These are phyloP conservation scores for Quercus gilva DNA, from an alignment of 306 rosid species.

Conservation along the genomic window DNA sequence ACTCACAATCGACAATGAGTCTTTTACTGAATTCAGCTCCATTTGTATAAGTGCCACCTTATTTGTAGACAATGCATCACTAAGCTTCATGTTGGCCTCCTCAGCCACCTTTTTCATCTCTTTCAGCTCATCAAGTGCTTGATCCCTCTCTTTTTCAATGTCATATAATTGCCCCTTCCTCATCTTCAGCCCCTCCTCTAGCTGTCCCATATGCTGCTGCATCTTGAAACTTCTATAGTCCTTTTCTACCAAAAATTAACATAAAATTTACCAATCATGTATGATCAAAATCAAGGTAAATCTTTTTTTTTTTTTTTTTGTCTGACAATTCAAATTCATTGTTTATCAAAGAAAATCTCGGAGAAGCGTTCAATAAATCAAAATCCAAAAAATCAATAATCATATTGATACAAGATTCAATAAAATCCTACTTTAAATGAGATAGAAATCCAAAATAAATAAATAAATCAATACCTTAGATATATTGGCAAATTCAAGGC, in stretches of 20 bases:
- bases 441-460: not conserved
- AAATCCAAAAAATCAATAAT: not conserved
- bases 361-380: not conserved
- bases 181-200: slow-evolving; percentile 23
- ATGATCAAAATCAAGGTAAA: not conserved
- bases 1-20: not conserved
- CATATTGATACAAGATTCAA: not conserved
- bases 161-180: slow-evolving; percentile 21
- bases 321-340: not conserved
- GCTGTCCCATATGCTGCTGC: slow-evolving; percentile 30
- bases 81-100: slow-evolving; percentile 26
- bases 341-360: not conserved
- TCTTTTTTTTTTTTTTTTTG: not conserved
- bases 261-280: not conserved
- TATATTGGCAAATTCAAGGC: not conserved
- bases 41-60: slow-evolving; percentile 14
- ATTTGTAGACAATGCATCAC: slow-evolving; percentile 20
- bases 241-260: not conserved
- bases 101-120: slow-evolving; percentile 33
- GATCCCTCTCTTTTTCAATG: slow-evolving; percentile 38
- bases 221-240: slow-evolving; percentile 8
- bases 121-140: slow-evolving; percentile 26
- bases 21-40: slow-evolving; percentile 20
- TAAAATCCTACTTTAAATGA: not conserved
- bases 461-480: not conserved